Base-by-base conservation (phyloP, 139 green algal genomes). In the Trebouxia sp. region DNA sequence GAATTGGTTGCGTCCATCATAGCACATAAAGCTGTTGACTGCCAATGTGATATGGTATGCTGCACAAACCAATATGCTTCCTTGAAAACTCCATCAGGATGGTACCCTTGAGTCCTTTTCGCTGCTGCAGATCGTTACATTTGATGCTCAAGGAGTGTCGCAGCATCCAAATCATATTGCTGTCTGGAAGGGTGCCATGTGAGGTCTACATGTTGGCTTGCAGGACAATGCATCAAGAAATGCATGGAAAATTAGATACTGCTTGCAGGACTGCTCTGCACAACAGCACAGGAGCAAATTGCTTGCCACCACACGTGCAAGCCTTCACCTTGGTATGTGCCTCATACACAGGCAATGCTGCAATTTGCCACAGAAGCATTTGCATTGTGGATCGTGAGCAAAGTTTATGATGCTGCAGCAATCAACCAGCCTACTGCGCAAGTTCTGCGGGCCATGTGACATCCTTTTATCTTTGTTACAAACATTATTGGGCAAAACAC, bases 61-160 rank as follows among this genome's bases (percentile, higher is more conserved):
- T 42, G 9, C 41, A 24, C 30, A 15, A 35, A 58, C 26, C 7
- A 20, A 41, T 6, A 41, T 58, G 43, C 26, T n/a, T 39, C 42
- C 24, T 20, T n/a, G 5, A 5, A 15, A 28, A 28, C 62, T 6
- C 26, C 75, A 69, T 43, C 24, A 65, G 11, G 10, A n/a, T n/a
- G n/a, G n/a, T n/a, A n/a, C n/a, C n/a, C n/a, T n/a, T n/a, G n/a
- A n/a, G n/a, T n/a, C n/a, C n/a, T n/a, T n/a, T n/a, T n/a, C n/a
- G n/a, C n/a, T n/a, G n/a, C 67, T 81, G 37, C 82, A 92, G 87
- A 48, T 91, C 6, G 50, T 91, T 24, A 91, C 88, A n/a, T 92
- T 92, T 80, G 88, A 92, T 45, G 43, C 20, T 1, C 45, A 53
- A 30, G 88, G 88, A 38, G 87, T 92, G 42, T 92, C 87, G 26